Percentiles rank a stretch among this genome's conserved stretches.
Evolutionary conservation across 257 asterid genomes (phyloP).

Genomic region (Nicotiana knightiana): DNA sequence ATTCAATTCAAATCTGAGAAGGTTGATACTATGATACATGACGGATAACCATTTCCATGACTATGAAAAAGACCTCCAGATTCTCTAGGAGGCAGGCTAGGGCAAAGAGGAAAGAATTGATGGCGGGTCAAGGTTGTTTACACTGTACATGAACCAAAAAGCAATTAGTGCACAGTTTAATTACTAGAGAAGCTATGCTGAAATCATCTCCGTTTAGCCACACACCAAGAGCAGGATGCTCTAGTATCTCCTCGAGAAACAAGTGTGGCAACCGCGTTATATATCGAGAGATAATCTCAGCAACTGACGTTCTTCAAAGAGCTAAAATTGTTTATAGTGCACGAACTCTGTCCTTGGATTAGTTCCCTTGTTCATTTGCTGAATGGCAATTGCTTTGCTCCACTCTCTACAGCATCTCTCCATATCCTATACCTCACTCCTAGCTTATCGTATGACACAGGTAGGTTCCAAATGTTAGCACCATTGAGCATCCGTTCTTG

Average conservation of each 20-base stretch:
- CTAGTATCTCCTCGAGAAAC: background rate
- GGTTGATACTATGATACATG: conserved; percentile 21
- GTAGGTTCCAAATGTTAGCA: conserved; percentile 73
- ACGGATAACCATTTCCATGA: background rate
- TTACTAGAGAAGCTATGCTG: conserved; percentile 16
- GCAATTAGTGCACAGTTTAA: conserved; percentile 28
- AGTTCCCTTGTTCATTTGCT: conserved; percentile 24
- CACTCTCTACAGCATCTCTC: conserved; percentile 72
- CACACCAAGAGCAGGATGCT: background rate
- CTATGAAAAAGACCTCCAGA: background rate
- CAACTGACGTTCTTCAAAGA: background rate
- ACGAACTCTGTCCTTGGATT: background rate
- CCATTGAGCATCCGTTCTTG: conserved; percentile 74
- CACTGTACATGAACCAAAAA: conserved; percentile 44
- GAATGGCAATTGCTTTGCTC: conserved; percentile 38
- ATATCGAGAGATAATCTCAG: background rate
- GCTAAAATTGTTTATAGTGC: background rate
- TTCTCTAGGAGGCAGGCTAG: background rate
- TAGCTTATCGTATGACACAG: conserved; percentile 73
- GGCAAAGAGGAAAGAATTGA: background rate
- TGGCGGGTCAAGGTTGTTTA: background rate
- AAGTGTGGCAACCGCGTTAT: background rate
- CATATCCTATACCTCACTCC: conserved; percentile 82
- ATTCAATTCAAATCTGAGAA: background rate
- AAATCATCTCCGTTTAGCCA: conserved; percentile 14